Evolutionary conservation across 2,329 filamentous ascomycete species (phyloP).

Genomic region (Pseudogymnoascus sp.): DNA sequence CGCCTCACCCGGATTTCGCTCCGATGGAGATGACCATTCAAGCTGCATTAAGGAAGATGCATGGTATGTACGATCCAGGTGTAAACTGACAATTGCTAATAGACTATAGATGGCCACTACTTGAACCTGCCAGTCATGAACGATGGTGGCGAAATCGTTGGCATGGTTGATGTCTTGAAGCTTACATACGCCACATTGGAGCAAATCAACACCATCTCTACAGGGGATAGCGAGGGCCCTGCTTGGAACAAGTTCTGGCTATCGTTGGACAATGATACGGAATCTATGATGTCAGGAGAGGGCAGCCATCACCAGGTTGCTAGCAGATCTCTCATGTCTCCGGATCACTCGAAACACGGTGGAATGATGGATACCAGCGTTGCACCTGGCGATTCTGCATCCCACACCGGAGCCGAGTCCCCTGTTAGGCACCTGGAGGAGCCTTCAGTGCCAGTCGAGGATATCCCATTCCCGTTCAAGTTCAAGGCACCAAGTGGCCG

Average conservation of each 20-base stretch:
- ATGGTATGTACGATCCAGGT: conserved; percentile 56
- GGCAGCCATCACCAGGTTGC: conserved; percentile 64
- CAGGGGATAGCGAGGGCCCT: conserved; percentile 81
- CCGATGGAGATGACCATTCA: conserved; percentile 99
- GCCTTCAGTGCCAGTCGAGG: conserved; percentile 54
- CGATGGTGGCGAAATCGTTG: conserved; percentile 90
- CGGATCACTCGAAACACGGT: conserved; percentile 63
- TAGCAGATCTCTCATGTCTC: conserved; percentile 73
- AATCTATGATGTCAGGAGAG: conserved; percentile 92
- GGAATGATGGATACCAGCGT: conserved; percentile 69
- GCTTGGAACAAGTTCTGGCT: conserved; percentile 99
- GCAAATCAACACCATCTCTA: conserved; percentile 93
- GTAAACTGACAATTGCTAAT: conserved; percentile 21
- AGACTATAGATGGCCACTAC: conserved; percentile 77
- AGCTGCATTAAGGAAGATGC: conserved; percentile 96
- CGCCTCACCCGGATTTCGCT: conserved; percentile 95
- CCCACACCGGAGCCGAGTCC: conserved; percentile 77
- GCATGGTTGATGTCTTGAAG: conserved; percentile 98
- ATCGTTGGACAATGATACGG: conserved; percentile 87
- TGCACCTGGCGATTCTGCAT: conserved; percentile 88
- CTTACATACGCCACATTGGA: conserved; percentile 96
- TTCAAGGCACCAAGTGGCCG: conserved; percentile 96
- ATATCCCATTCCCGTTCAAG: conserved; percentile 90
- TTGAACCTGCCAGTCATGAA: conserved; percentile 99
- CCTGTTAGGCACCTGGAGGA: conserved; percentile 46